These are phyloP conservation scores for Backusella tarrabulga DNA, from an alignment of 192 early-diverging fungal genomes.

Conservation along the genomic window DNA sequence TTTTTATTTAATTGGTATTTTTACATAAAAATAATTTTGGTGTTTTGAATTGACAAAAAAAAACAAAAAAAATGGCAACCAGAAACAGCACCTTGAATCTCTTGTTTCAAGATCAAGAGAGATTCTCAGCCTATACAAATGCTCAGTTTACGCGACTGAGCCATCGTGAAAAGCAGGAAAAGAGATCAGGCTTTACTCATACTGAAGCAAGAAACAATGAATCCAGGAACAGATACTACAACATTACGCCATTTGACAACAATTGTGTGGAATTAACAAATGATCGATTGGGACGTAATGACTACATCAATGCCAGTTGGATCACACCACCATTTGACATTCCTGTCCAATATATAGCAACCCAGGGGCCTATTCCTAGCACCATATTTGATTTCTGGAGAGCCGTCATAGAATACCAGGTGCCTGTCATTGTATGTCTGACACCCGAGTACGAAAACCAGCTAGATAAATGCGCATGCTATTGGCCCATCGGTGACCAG, in stretches of 20 bases:
- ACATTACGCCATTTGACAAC: slow-evolving; percentile 33
- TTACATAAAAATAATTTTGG: not conserved
- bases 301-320: slow-evolving; percentile 84
- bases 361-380: slow-evolving; percentile 81
- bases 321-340: slow-evolving; percentile 50
- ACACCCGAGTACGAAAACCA: slow-evolving; percentile 74
- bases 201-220: not conserved
- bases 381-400: slow-evolving; percentile 88
- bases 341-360: slow-evolving; percentile 70
- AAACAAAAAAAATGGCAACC: not conserved
- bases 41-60: not conserved
- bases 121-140: not conserved
- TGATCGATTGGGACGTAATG: slow-evolving; percentile 8
- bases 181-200: not conserved
- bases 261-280: slow-evolving; percentile 14
- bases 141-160: not conserved
- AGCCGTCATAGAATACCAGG: slow-evolving; percentile 81
- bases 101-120: not conserved
- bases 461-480: slow-evolving; percentile 76
- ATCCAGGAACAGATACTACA: slow-evolving; percentile 36
- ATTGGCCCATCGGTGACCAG: slow-evolving; percentile 72
- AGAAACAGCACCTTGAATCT: not conserved
- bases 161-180: not conserved
- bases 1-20: not conserved
- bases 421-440: slow-evolving; percentile 83